phyloP scores from a whole-genome alignment of 177 flowering plant species.

The Vitis hybrid region DNA sequence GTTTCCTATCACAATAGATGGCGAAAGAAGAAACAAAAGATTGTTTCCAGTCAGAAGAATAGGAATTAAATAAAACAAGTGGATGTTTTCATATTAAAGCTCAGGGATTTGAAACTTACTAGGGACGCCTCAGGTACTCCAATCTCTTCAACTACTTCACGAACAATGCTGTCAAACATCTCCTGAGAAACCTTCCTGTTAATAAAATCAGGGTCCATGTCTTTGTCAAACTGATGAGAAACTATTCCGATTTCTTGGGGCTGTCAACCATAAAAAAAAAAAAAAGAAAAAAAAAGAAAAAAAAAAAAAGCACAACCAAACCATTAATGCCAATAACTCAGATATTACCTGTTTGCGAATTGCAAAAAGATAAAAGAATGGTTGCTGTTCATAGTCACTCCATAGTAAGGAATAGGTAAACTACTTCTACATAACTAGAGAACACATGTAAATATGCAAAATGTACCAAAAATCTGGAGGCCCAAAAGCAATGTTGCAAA shows the following conservation, averaged over 20 bases:
- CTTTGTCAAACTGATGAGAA: constrained; percentile 36
- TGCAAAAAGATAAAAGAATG: background rate
- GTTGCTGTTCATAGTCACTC: background rate
- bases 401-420: background rate
- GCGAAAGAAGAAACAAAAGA: too few relatives aligned
- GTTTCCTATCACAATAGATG: too few relatives aligned
- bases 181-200: constrained; percentile 67
- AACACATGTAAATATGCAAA: background rate
- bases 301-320: constrained; percentile 13
- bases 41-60: too few relatives aligned
- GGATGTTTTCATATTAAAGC: too few relatives aligned
- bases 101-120: constrained; percentile 36
- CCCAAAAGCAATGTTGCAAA: background rate
- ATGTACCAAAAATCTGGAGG: background rate
- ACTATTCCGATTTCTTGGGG: constrained; percentile 74
- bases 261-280: constrained; percentile 44
- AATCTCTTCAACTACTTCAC: constrained; percentile 98
- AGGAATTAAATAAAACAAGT: too few relatives aligned
- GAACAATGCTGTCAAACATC: constrained; percentile 92
- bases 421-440: background rate
- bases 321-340: constrained; percentile 2
- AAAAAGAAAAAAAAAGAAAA: background rate
- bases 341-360: background rate
- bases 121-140: constrained; percentile 77
- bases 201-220: constrained; percentile 22